A percentile compares a stretch with the other conserved stretches of the same genome.
These are phyloP conservation scores for Leccinum olivaceopallidum DNA, from an alignment of 768 basidiomycete species.

Conservation along the genomic window DNA sequence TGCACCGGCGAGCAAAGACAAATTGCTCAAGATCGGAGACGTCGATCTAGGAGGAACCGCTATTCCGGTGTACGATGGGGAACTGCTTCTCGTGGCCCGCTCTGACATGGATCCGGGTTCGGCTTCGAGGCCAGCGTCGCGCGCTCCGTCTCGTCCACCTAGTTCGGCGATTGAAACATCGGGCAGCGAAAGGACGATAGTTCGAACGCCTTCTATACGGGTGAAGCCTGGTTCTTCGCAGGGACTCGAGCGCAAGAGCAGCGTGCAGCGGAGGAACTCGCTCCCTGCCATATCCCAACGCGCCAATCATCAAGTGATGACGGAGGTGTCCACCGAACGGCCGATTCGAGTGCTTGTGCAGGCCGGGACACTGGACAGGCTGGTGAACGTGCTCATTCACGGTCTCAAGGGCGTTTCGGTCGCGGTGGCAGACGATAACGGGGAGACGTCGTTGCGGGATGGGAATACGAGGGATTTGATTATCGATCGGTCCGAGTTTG, in stretches of 20 bases:
- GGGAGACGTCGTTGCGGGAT: slow-evolving; percentile 76
- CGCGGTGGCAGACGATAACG: slow-evolving; percentile 83
- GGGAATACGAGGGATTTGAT: slow-evolving; percentile 71
- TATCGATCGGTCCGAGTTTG: slow-evolving; percentile 73
- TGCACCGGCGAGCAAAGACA: slow-evolving; percentile 24
- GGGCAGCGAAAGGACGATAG: slow-evolving; percentile 41
- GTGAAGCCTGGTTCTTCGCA: slow-evolving; percentile 72
- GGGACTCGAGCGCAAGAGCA: slow-evolving; percentile 74
- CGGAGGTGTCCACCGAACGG: slow-evolving; percentile 67
- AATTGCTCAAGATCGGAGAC: slow-evolving; percentile 39
- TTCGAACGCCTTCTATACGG: slow-evolving; percentile 72
- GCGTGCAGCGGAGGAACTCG: slow-evolving; percentile 72
- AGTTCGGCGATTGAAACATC: slow-evolving; percentile 55
- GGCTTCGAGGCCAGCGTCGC: slow-evolving; percentile 57
- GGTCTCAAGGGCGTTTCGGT: slow-evolving; percentile 78
- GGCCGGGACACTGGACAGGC: slow-evolving; percentile 72
- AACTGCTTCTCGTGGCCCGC: slow-evolving; percentile 70
- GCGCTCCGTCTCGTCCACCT: slow-evolving; percentile 67
- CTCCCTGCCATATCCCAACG: slow-evolving; percentile 74
- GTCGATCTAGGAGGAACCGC: slow-evolving; percentile 61
- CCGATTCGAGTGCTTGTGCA: slow-evolving; percentile 76
- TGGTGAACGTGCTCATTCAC: slow-evolving; percentile 75
- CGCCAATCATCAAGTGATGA: slow-evolving; percentile 53
- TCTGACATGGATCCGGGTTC: slow-evolving; percentile 44
- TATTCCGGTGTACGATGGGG: slow-evolving; percentile 74